Percentiles rank a stretch among this genome's conserved stretches.
phyloP scores from a whole-genome alignment of 192 early-diverging fungal genomes.

The Oehlia diaphana region DNA sequence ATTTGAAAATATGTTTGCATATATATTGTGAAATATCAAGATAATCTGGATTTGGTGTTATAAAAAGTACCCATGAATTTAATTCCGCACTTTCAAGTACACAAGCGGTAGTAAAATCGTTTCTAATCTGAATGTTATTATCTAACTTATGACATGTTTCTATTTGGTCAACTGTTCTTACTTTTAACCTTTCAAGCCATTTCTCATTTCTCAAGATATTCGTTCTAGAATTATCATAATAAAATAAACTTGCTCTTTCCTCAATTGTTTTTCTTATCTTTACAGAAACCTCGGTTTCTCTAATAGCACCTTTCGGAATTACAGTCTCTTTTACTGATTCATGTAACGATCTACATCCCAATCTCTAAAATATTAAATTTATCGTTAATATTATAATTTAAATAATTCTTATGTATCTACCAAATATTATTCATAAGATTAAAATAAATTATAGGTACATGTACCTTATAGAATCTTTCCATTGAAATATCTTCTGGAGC shows the following conservation, averaged over 20 bases:
- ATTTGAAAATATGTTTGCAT: background rate
- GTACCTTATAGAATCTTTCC: constrained; percentile 61
- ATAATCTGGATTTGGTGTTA: constrained; percentile 37
- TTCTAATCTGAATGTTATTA: constrained; percentile 43
- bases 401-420: too few species aligned
- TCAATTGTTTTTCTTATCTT: constrained; percentile 62
- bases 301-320: constrained; percentile 50
- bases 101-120: constrained; percentile 67
- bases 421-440: background rate
- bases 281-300: constrained; percentile 44
- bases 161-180: constrained; percentile 67
- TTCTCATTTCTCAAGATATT: constrained; percentile 52
- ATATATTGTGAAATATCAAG: background rate
- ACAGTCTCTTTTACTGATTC: constrained; percentile 58
- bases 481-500: constrained; percentile 65
- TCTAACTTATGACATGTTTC: constrained; percentile 44
- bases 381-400: too few species aligned
- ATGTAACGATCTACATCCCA: constrained; percentile 73
- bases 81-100: constrained; percentile 37
- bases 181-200: constrained; percentile 63
- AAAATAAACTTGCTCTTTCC: constrained; percentile 76
- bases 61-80: constrained; percentile 42
- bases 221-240: constrained; percentile 59
- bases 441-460: constrained; percentile 38
- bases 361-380: constrained; percentile 15